Base-by-base conservation (phyloP, 331 rosid genomes). In the Pyracantha coccinea region DNA sequence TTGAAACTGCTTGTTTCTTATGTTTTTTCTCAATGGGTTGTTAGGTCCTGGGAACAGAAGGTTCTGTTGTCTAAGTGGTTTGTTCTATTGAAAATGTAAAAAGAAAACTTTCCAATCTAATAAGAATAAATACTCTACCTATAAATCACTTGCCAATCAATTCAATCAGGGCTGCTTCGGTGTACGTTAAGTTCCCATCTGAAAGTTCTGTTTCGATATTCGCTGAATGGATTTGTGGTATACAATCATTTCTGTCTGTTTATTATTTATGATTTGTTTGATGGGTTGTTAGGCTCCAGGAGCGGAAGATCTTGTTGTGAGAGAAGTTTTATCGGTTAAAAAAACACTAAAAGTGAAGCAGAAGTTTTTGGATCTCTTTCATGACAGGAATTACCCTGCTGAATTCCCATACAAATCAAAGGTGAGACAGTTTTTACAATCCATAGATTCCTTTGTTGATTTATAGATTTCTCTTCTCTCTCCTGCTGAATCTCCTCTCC, bases 371-470 rank as follows among this genome's bases (percentile, higher is more conserved):
- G 84, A 88, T 73, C 80, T 85, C 66, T 71, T 88, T 67, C 55
- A 24, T 33, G 83, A 72, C 16, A 74, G 80, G 52, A 75, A 75
- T 65, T 89, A 89, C 73, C 96, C 96, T 60, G 31, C 78, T 27
- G 90, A 89, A 54, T 88, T 89, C 81, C 82, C 86, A 13, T 92
- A 86, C 47, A 75, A 75, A 63, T 85, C 81, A 60, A 88, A 84
- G 82, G 96, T 89, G 75, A 78, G 86, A 54, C 17, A 54, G 21
- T 12, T 33, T 16, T 58, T 62, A 8, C 44, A 63, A 4, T 74
- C 17, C 64, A 73, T 68, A 50, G 71, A 57, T 3, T 10, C 10
- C 45, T 38, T 38, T 38, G 45, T 38, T 2, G 45, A 38, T 38
- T 38, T 38, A 38, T 38, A 38, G 45, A 38, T 38, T 38, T 38